Conservation (phyloP, 495 filamentous ascomycete species). For the Penicillium subrubescens region DNA sequence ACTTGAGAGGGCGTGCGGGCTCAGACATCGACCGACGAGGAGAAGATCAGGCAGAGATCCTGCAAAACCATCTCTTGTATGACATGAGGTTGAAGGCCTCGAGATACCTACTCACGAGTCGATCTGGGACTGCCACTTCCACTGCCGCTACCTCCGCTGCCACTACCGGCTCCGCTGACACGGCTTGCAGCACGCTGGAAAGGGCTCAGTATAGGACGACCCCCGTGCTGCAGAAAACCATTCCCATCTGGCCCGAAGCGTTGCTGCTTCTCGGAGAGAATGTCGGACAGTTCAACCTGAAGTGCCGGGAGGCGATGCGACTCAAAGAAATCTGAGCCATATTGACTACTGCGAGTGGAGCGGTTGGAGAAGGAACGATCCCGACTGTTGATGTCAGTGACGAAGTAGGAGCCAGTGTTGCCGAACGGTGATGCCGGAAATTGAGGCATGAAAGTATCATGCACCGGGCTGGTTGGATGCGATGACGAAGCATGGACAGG, state of each 20-base stretch:
- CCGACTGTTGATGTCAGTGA: slow-evolving; percentile 37
- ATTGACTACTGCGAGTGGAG: slow-evolving; percentile 46
- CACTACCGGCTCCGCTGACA: slow-evolving; percentile 49
- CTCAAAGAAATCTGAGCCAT: slow-evolving; percentile 45
- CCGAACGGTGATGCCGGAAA: slow-evolving; percentile 41
- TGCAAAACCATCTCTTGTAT: neutral
- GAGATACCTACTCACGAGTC: slow-evolving; percentile 31
- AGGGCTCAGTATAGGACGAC: slow-evolving; percentile 40
- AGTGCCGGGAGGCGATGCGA: slow-evolving; percentile 36
- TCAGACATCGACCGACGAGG: slow-evolving; percentile 4
- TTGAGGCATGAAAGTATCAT: slow-evolving; percentile 40
- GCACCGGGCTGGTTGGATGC: slow-evolving; percentile 43
- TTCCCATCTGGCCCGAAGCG: slow-evolving; percentile 40
- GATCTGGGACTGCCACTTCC: slow-evolving; percentile 51
- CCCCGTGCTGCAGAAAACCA: slow-evolving; percentile 29
- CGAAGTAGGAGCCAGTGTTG: slow-evolving; percentile 38
- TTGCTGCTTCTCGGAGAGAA: slow-evolving; percentile 35
- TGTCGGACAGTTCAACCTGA: slow-evolving; percentile 40
- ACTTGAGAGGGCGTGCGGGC: slow-evolving; percentile 11
- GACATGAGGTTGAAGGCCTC: neutral
- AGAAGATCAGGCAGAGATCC: slow-evolving; percentile 2
- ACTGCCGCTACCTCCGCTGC: slow-evolving; percentile 45
- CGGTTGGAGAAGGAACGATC: slow-evolving; percentile 53
- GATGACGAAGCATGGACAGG: slow-evolving; percentile 37
- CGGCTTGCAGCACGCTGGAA: slow-evolving; percentile 48